A percentile compares a stretch with the other conserved stretches of the same genome.
These are phyloP conservation scores for Rhizopus stolonifer DNA, from an alignment of 371 early-diverging fungal species.

Conservation along the genomic window DNA sequence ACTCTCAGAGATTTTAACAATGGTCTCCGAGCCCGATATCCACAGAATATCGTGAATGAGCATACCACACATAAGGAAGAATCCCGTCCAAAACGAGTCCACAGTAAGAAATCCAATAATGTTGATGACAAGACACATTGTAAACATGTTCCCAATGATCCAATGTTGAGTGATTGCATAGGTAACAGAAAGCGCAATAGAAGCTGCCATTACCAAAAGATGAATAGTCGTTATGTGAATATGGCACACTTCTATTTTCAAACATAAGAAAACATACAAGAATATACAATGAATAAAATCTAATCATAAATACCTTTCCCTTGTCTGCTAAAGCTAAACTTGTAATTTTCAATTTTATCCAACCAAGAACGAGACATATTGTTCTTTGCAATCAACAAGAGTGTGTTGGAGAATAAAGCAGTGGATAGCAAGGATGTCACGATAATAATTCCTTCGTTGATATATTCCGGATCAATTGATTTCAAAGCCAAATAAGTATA, in stretches of 20 bases:
- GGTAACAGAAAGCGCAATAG: slow-evolving; percentile 9
- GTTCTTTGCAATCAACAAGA: slow-evolving; percentile 5
- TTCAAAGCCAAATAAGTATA: slow-evolving; percentile 1
- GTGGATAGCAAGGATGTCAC: slow-evolving; percentile 8
- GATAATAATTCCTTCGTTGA: slow-evolving; percentile 10
- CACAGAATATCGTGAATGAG: slow-evolving; percentile 94
- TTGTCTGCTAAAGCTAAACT: slow-evolving; percentile 13
- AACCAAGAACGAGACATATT: not conserved
- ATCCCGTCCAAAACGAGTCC: slow-evolving; percentile 77
- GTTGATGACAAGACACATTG: slow-evolving; percentile 15
- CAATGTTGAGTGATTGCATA: slow-evolving; percentile 19
- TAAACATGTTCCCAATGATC: slow-evolving; percentile 21
- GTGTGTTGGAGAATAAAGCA: slow-evolving; percentile 18
- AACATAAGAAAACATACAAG: not conserved
- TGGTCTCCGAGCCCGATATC: slow-evolving; percentile 95
- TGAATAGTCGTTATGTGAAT: slow-evolving; percentile 22
- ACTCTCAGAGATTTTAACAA: slow-evolving; percentile 90
- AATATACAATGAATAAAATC: not conserved
- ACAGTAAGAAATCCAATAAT: slow-evolving; percentile 12
- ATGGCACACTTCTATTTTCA: slow-evolving; percentile 17
- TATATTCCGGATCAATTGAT: slow-evolving; percentile 6
- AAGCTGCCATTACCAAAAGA: slow-evolving; percentile 8
- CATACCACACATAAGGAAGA: slow-evolving; percentile 82
- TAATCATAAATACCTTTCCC: slow-evolving; percentile 12
- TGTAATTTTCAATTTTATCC: slow-evolving; percentile 2